Conservation (phyloP, 176 grass and related monocot genomes). For the Carex littledalei region DNA sequence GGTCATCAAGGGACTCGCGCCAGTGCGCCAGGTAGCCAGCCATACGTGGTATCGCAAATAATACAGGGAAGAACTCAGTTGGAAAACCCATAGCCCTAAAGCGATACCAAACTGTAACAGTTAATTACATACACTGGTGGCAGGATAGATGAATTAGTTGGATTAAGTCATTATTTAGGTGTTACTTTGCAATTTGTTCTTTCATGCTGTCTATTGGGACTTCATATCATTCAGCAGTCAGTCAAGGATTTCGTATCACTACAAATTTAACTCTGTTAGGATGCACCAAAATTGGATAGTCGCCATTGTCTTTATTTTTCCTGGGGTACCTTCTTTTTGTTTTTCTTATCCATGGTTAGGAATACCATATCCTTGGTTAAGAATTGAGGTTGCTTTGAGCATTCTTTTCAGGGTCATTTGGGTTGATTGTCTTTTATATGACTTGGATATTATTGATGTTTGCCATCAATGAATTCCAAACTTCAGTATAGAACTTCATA, state of each 20-base stretch:
- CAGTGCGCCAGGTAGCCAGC: conserved; percentile 93
- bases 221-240: not conserved
- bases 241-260: not conserved
- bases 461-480: not conserved
- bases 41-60: conserved; percentile 95
- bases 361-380: not conserved
- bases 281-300: not conserved
- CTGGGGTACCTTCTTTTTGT: not conserved
- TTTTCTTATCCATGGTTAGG: not conserved
- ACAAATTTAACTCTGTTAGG: not conserved
- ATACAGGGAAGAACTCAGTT: conserved; percentile 84
- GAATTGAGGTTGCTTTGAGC: not conserved
- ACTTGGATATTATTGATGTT: not conserved
- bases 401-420: not conserved
- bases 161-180: not conserved
- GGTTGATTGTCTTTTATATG: not conserved
- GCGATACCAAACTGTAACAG: not conserved
- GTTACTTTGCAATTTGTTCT: not conserved
- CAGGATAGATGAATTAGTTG: not conserved
- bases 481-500: not conserved
- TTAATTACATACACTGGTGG: conserved; percentile 1
- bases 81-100: conserved; percentile 97
- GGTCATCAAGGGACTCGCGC: conserved; percentile 95
- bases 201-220: not conserved
- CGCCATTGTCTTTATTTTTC: not conserved